These are phyloP conservation scores for Tetrahymena thermophila DNA, from an alignment of 73 alveolate species.

Conservation along the genomic window DNA sequence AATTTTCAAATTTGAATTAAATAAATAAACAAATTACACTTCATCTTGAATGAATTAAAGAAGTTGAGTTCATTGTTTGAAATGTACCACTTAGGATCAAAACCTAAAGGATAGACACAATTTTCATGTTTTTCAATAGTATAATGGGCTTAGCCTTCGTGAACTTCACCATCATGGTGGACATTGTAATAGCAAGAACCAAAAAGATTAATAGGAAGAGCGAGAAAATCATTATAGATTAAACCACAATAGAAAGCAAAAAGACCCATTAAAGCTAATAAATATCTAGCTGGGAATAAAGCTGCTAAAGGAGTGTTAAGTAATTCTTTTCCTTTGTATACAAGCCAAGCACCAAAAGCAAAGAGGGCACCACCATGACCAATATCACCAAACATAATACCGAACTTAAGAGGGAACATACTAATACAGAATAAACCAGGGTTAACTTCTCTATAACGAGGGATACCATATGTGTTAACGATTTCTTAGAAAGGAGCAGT, in stretches of 20 bases:
- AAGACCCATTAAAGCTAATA: slow-evolving; percentile 86
- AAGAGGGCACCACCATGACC: slow-evolving; percentile 93
- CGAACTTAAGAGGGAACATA: slow-evolving; percentile 96
- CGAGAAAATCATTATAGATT: slow-evolving; percentile 93
- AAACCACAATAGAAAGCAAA: slow-evolving; percentile 91
- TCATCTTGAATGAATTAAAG: slow-evolving; percentile 93
- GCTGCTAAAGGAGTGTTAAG: slow-evolving; percentile 57
- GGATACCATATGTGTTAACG: slow-evolving; percentile 95
- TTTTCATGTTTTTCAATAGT: slow-evolving; percentile 15
- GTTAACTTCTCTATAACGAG: slow-evolving; percentile 94
- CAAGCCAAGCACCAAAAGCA: slow-evolving; percentile 62
- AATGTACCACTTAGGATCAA: slow-evolving; percentile 94
- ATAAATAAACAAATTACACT: slow-evolving; percentile 7
- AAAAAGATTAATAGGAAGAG: slow-evolving; percentile 79
- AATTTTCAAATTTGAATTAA: no score
- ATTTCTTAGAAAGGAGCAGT: slow-evolving; percentile 87
- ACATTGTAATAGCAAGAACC: slow-evolving; percentile 73
- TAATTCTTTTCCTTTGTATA: slow-evolving; percentile 45
- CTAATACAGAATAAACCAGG: slow-evolving; percentile 91
- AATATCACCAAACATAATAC: slow-evolving; percentile 98
- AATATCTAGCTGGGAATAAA: slow-evolving; percentile 58
- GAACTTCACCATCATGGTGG: slow-evolving; percentile 10
- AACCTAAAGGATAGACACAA: slow-evolving; percentile 87
- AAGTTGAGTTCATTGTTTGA: slow-evolving; percentile 84
- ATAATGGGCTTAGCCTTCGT: slow-evolving; percentile 31